Evolutionary conservation across 306 rosid genomes (phyloP), one percentile per base, ranked within the genome.

Genomic region (Dryas octopetala): DNA sequence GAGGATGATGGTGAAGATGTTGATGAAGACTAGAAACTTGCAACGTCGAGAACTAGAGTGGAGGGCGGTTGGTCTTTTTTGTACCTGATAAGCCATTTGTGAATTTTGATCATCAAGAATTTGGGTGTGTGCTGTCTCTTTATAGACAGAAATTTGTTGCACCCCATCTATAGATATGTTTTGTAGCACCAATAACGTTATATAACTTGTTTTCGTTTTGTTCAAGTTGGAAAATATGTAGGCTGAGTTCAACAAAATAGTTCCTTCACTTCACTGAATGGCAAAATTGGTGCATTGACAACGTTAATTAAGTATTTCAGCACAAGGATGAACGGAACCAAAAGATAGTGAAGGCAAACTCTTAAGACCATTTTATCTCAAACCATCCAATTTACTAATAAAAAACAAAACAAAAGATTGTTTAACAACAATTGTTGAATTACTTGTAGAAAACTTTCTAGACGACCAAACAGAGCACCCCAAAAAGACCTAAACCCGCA

Each of bases 11-110:
- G 43, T 3, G 68, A 50, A 16, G 73, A 74, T 48, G 46, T 70
- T 23, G 71, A 76, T n/a, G 74, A 66, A 73, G 75, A 84, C 74
- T 74, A 77, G 62, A 23, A 16, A 70, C 64, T n/a, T 14, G 44
- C 16, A 1, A n/a, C 10, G 63, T 13, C 40, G 12, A 43, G 47
- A 6, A 14, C 46, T 62, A 62, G 67, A 28, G 19, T 46, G 71
- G 40, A 45, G 38, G 26, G 12, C 46, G 0, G 32, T 70, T 3
- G 12, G n/a, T 10, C 38, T 8, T 23, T 0, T 17, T 40, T 12
- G 32, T 23, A 46, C 1, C 16, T 46, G 71, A 62, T 4, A 1
- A 19, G 9, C 11, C 47, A 41, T 8, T 64, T 54, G 53, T 41
- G 57, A 32, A 32, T 32, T 32, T 32, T 32, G 38, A n/a, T 40